phyloP scores from a whole-genome alignment of 2,329 filamentous ascomycete species.

The Sporothrix brunneoviolacea region DNA sequence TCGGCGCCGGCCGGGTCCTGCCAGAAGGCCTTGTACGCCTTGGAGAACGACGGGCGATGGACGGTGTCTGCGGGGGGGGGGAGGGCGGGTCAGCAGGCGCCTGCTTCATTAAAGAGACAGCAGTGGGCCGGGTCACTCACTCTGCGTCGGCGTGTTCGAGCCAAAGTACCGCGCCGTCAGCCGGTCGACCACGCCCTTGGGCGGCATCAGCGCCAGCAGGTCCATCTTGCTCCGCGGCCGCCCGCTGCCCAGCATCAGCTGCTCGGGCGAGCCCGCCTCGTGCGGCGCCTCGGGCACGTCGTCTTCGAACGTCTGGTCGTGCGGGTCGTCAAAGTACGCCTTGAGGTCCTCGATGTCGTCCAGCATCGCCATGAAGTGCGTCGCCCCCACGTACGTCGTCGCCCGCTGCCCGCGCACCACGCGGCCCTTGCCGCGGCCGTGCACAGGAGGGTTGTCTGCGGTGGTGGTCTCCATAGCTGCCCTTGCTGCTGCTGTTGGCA shows the following conservation, averaged over 20 bases:
- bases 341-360: conserved; percentile 57
- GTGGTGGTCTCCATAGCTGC: background rate
- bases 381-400: conserved; percentile 51
- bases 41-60: conserved; percentile 38
- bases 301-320: conserved; percentile 29
- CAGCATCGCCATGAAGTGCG: conserved; percentile 54
- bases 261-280: conserved; percentile 28
- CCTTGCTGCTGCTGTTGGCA: background rate
- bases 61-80: too few species aligned
- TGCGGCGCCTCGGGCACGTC: conserved; percentile 28
- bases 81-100: too few species aligned
- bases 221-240: conserved; percentile 37
- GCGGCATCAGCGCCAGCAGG: conserved; percentile 42
- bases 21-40: conserved; percentile 25
- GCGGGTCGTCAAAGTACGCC: conserved; percentile 47
- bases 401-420: conserved; percentile 37
- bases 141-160: conserved; percentile 45
- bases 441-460: too few species aligned
- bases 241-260: conserved; percentile 33
- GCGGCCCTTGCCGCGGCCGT: conserved; percentile 25
- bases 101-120: too few species aligned
- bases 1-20: conserved; percentile 17
- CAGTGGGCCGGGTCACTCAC: too few species aligned
- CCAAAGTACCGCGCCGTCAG: conserved; percentile 48
- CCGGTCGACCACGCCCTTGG: conserved; percentile 39